A percentile compares a stretch with the other conserved stretches of the same genome.
Evolutionary conservation across 2,329 filamentous ascomycete genomes (phyloP).

Genomic region (Alternaria brassicae): DNA sequence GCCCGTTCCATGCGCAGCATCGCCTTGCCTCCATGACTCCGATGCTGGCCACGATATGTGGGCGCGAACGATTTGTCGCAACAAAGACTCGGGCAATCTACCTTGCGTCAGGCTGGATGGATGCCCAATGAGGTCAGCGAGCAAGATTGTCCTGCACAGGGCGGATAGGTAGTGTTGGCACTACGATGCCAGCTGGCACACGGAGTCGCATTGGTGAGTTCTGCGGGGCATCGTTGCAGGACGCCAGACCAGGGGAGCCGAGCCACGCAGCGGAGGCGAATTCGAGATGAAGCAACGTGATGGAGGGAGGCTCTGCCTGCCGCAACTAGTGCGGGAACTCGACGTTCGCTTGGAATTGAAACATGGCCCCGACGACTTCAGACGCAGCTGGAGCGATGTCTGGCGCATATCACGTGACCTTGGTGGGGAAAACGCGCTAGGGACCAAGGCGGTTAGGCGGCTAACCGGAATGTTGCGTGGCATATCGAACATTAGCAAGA

Average conservation of each 20-base stretch:
- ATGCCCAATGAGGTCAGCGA: conserved; percentile 40
- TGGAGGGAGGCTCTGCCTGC: conserved; percentile 35
- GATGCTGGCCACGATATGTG: conserved; percentile 43
- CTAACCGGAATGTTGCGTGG: conserved; percentile 38
- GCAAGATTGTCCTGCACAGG: conserved; percentile 45
- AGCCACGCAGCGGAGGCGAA: conserved; percentile 34
- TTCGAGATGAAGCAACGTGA: conserved; percentile 21
- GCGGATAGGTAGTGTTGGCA: conserved; percentile 45
- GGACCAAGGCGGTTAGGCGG: conserved; percentile 15
- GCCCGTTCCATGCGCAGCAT: conserved; percentile 42
- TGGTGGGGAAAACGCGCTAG: conserved; percentile 21
- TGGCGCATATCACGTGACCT: conserved; percentile 11
- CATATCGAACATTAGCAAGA: conserved; percentile 48
- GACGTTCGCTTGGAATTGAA: conserved; percentile 14
- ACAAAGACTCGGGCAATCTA: conserved; percentile 46
- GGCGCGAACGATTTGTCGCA: conserved; percentile 48
- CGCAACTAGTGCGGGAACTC: conserved; percentile 7
- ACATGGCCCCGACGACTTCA: conserved; percentile 14
- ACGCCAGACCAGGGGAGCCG: conserved; percentile 28
- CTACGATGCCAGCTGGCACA: conserved; percentile 42
- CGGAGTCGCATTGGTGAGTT: conserved; percentile 37
- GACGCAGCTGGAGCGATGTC: conserved; percentile 18
- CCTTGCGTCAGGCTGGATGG: conserved; percentile 43
- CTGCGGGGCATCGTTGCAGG: conserved; percentile 41
- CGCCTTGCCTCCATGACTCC: conserved; percentile 43